phyloP scores from a whole-genome alignment of 768 basidiomycete species.

The Russula olivacea region DNA sequence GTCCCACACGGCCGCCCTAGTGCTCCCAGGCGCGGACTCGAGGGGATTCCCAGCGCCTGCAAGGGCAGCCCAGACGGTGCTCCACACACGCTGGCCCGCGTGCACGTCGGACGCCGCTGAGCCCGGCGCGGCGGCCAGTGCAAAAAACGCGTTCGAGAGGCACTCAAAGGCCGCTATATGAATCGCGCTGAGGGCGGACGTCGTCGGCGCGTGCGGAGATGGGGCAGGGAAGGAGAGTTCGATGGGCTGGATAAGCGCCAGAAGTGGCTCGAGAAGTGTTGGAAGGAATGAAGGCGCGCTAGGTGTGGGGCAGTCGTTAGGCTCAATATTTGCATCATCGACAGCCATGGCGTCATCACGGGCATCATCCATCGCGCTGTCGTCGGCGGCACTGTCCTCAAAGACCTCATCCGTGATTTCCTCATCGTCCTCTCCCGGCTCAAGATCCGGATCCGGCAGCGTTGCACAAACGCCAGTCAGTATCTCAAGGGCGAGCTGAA shows the following conservation, averaged over 20 bases:
- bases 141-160: slow-evolving; percentile 82
- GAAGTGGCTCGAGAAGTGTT: slow-evolving; percentile 59
- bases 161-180: slow-evolving; percentile 86
- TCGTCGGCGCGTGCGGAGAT: slow-evolving; percentile 83
- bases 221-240: slow-evolving; percentile 72
- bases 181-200: slow-evolving; percentile 75
- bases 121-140: slow-evolving; percentile 49
- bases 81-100: slow-evolving; percentile 54
- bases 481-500: slow-evolving; percentile 82
- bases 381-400: slow-evolving; percentile 41
- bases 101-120: slow-evolving; percentile 41
- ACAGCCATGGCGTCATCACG: slow-evolving; percentile 29
- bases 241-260: slow-evolving; percentile 68
- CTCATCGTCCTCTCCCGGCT: slow-evolving; percentile 33
- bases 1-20: slow-evolving; percentile 68
- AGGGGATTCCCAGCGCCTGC: slow-evolving; percentile 52
- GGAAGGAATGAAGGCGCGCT: slow-evolving; percentile 45
- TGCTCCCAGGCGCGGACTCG: slow-evolving; percentile 56
- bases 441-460: slow-evolving; percentile 65
- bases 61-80: slow-evolving; percentile 58
- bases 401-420: slow-evolving; percentile 37
- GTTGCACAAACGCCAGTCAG: slow-evolving; percentile 85
- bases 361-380: slow-evolving; percentile 33
- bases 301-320: slow-evolving; percentile 21
- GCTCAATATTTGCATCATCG: slow-evolving; percentile 20